Evolutionary conservation across 2,329 filamentous ascomycete genomes (phyloP), one percentile per base, ranked within the genome.

Genomic region (Claviceps monticola): DNA sequence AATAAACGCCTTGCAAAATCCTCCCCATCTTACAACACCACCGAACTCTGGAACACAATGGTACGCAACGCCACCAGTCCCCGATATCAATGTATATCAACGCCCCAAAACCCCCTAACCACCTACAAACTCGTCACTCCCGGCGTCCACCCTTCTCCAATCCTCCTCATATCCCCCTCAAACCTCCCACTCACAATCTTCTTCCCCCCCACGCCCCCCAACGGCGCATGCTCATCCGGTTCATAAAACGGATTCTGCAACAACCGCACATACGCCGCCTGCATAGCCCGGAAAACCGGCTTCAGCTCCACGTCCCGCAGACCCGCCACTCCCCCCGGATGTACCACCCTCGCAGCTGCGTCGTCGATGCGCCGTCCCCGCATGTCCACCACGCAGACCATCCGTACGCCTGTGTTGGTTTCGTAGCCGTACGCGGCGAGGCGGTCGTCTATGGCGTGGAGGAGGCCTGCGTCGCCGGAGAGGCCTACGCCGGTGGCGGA

Each of bases 231-330:
- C 60, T 91, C 86, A 63, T 96, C 89, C 9, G 91, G 91, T 46
- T 85, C 82, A 67, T 90, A 97, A 68, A 98, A 98, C 0, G 91
- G 91, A 62, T 98, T 97, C 68, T 95, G 85, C 58, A 97, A 71
- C 49, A 98, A 72, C 55, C 81, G 74, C 53, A 97, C 86, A 62
- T 96, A 98, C 34, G 91, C 89, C n/a, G 79, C 83, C 70, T 97
- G 93, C 69, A 98, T 80, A 29, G 90, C 89, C 64, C 84, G 81
- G 64, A 98, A 98, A 26, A 93, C 90, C 37, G 86, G 82, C 65
- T 89, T 89, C 62, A 97, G 72, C 69, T 96, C 91, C n/a, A 84
- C 82, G 62, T 95, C 89, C 55, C 86, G 75, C 61, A 96, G 67
- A 0, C 87, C 88, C 17, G 14, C 79, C 78, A 19, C 71, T 36